Conservation (phyloP, 352 stramenopile species). For the Phytopythium montanum region DNA sequence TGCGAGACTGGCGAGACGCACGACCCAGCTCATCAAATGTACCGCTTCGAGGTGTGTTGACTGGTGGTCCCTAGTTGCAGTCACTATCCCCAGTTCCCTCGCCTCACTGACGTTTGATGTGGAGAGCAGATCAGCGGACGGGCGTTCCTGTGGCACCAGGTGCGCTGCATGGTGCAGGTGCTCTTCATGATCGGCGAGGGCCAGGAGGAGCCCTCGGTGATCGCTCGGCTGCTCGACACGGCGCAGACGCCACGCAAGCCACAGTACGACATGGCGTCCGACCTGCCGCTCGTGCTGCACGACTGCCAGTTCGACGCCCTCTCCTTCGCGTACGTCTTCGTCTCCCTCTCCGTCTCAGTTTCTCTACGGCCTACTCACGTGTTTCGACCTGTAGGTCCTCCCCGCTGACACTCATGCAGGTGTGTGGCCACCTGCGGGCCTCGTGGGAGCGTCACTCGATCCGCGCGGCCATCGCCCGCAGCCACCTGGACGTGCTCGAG, state of each 20-base stretch:
- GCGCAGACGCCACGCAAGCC: slow-evolving; percentile 73
- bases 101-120: slow-evolving; percentile 1
- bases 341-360: slow-evolving; percentile 16
- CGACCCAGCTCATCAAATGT: slow-evolving; percentile 61
- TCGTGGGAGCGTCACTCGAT: slow-evolving; percentile 85
- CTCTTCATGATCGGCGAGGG: slow-evolving; percentile 95
- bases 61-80: neutral
- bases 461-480: slow-evolving; percentile 68
- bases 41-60: slow-evolving; percentile 41
- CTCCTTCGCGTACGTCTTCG: slow-evolving; percentile 49
- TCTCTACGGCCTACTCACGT: too few species aligned
- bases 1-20: slow-evolving; percentile 38
- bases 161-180: slow-evolving; percentile 97
- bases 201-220: slow-evolving; percentile 87
- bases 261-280: slow-evolving; percentile 95
- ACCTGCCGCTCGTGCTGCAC: slow-evolving; percentile 96
- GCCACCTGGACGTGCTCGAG: slow-evolving; percentile 62
- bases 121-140: slow-evolving; percentile 70
- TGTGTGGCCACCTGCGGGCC: slow-evolving; percentile 72
- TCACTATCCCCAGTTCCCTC: too few species aligned
- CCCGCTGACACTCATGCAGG: slow-evolving; percentile 67
- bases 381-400: slow-evolving; percentile 35
- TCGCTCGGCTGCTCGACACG: slow-evolving; percentile 93
- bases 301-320: slow-evolving; percentile 93
- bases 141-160: slow-evolving; percentile 99